Evolutionary conservation across 2,329 filamentous ascomycete species (phyloP).

Genomic region (Chaetomiaceae sp.): DNA sequence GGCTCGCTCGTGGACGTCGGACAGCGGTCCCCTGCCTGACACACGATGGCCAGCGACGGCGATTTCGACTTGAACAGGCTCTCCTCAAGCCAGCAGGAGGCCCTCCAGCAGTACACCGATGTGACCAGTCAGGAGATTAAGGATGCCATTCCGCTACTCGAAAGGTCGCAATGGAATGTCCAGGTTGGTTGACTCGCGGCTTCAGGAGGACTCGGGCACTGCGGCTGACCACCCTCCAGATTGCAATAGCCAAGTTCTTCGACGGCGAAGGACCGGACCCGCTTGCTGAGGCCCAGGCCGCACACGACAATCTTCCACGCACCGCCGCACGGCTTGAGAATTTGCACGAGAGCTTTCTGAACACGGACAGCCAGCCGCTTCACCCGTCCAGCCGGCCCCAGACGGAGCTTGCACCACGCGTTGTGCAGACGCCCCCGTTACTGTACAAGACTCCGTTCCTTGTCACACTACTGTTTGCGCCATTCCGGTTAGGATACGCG

Average conservation of each 20-base stretch:
- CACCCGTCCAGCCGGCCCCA: constrained; percentile 33
- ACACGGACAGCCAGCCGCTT: constrained; percentile 28
- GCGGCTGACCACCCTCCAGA: constrained; percentile 43
- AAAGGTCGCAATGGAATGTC: constrained; percentile 92
- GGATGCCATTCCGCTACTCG: constrained; percentile 71
- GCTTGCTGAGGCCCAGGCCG: constrained; percentile 66
- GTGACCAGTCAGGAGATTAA: constrained; percentile 78
- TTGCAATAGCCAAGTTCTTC: constrained; percentile 95
- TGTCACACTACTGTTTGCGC: constrained; percentile 70
- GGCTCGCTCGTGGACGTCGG: too few relatives aligned
- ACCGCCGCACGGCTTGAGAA: constrained; percentile 65
- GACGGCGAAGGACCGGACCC: constrained; percentile 86
- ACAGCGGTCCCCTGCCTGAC: too few relatives aligned
- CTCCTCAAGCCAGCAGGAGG: constrained; percentile 69
- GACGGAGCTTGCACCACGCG: constrained; percentile 69
- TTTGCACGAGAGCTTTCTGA: constrained; percentile 55
- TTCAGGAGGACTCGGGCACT: too few relatives aligned
- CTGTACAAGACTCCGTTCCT: constrained; percentile 67
- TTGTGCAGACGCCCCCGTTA: constrained; percentile 70
- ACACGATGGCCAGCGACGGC: constrained; percentile 37
- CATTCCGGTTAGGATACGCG: constrained; percentile 71
- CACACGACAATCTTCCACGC: constrained; percentile 53
- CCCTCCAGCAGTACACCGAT: constrained; percentile 79
- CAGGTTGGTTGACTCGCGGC: too few relatives aligned
- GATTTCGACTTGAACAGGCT: constrained; percentile 62